Percentiles rank a stretch among this genome's conserved stretches.
Conservation (phyloP, 805 yeast genomes). For the Kuraishia molischiana region DNA sequence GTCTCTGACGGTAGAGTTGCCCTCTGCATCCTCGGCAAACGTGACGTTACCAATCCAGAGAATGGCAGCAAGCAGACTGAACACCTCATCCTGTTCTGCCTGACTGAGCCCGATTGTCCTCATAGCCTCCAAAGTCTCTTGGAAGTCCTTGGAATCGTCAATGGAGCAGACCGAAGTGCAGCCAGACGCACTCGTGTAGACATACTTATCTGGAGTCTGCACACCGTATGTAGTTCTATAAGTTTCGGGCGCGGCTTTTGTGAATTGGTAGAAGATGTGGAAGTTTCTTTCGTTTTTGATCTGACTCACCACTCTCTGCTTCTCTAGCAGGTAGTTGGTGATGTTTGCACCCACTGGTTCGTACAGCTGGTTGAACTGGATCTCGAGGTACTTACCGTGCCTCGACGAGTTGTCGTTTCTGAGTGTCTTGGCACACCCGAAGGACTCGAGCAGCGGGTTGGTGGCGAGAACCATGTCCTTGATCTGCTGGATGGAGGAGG, state of each 20-base stretch:
- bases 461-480: constrained; percentile 98
- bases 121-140: constrained; percentile 84
- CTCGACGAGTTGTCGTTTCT: constrained; percentile 85
- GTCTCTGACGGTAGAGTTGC: constrained; percentile 76
- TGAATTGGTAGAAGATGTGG: constrained; percentile 93
- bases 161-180: constrained; percentile 83
- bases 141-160: constrained; percentile 72
- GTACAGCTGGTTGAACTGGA: constrained; percentile 68
- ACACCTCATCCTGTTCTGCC: constrained; percentile 83
- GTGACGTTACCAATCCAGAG: constrained; percentile 93
- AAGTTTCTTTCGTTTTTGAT: constrained; percentile 88
- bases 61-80: constrained; percentile 73
- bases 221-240: constrained; percentile 83
- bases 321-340: constrained; percentile 88
- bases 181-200: constrained; percentile 79
- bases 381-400: constrained; percentile 91
- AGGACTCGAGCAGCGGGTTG: constrained; percentile 82
- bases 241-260: constrained; percentile 79
- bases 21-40: constrained; percentile 78
- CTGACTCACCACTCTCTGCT: constrained; percentile 95
- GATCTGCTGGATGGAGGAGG: constrained; percentile 69
- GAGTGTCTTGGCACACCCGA: constrained; percentile 90
- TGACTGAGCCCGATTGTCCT: constrained; percentile 71
- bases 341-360: constrained; percentile 95
- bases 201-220: constrained; percentile 88